Base-by-base conservation (phyloP, 495 filamentous ascomycete species). In the Podospora bellae-mahoneyi region DNA sequence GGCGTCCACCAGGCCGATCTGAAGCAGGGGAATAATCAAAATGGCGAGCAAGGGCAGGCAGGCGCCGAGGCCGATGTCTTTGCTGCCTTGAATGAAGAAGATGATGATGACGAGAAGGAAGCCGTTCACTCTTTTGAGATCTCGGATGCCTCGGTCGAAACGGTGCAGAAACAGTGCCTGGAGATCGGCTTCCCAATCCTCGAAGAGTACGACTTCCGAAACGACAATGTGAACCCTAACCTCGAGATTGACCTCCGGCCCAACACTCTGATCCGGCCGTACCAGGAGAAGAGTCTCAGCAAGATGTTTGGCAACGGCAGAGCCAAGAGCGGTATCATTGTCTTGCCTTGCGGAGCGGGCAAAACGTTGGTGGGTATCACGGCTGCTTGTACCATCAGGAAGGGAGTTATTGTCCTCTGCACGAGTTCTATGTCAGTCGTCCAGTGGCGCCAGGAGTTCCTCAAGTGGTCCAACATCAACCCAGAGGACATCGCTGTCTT, bases 281-380 rank as follows among this genome's bases (percentile, higher is more conserved):
- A 98, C 73, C 96, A 99, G 78, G 95, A 99, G 79, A 94, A 96
- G 80, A 94, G 92, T 71, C 83, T 99, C 32, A 93, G 91, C 79
- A 98, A 99, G 78, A 98, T 99, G 96, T 99, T 99, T 74, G 93
- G 95, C 73, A 99, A 99, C 75, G 94, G 93, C 65, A 87, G 95
- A 75, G 93, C 95, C 23, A 95, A 96, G 79, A 96, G 92, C 79
- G 95, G 96, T 71, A 96, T 99, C 71, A 98, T 99, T 67, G 95
- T 99, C 58, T 77, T 99, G 70, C 95, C 95, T 62, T 99, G 96
- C 78, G 95, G 95, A 55, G 96, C 95, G 15, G 95, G 95, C 39
- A 99, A 99, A 81, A 99, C 95, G 1, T 79, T 99, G 65, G 95
- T 99, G 13, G 95, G 95, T 34, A 97, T 98, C 68, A 97, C 95